Conservation (phyloP, 495 filamentous ascomycete genomes). For the Platismatia glauca region DNA sequence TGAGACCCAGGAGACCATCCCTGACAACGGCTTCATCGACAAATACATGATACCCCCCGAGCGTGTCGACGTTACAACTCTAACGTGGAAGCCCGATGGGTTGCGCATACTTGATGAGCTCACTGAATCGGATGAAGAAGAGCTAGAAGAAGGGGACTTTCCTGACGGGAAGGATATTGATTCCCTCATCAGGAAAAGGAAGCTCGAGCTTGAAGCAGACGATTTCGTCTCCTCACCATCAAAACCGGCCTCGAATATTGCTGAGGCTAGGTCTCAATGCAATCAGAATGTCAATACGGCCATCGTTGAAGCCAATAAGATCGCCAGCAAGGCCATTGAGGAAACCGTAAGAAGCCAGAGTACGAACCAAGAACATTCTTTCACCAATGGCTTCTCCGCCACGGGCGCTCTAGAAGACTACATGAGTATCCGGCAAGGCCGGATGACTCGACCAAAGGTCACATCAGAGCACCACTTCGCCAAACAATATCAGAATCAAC, state of each 20-base stretch:
- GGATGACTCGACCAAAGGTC: conserved; percentile 29
- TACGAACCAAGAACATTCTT: neutral
- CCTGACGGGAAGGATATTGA: conserved; percentile 23
- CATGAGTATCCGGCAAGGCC: conserved; percentile 32
- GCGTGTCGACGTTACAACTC: conserved; percentile 25
- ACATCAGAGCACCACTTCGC: conserved; percentile 16
- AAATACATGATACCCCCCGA: conserved; percentile 24
- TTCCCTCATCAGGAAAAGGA: conserved; percentile 24
- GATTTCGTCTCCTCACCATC: neutral
- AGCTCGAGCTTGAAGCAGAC: conserved; percentile 14
- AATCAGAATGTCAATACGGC: neutral
- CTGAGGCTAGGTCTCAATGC: neutral
- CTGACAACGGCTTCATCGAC: conserved; percentile 24
- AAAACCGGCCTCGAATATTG: neutral
- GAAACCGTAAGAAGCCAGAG: neutral
- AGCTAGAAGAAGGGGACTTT: conserved; percentile 31
- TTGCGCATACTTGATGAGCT: conserved; percentile 42
- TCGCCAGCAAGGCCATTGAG: neutral
- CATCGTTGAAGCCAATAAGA: neutral
- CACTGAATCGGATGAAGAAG: conserved; percentile 40
- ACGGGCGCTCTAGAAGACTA: conserved; percentile 36
- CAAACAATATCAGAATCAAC: neutral
- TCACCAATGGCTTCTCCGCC: conserved; percentile 20
- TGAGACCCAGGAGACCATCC: conserved; percentile 27
- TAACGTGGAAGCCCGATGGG: conserved; percentile 44